Evolutionary conservation across 768 basidiomycete species (phyloP).

Genomic region (Amanita fuliginea): DNA sequence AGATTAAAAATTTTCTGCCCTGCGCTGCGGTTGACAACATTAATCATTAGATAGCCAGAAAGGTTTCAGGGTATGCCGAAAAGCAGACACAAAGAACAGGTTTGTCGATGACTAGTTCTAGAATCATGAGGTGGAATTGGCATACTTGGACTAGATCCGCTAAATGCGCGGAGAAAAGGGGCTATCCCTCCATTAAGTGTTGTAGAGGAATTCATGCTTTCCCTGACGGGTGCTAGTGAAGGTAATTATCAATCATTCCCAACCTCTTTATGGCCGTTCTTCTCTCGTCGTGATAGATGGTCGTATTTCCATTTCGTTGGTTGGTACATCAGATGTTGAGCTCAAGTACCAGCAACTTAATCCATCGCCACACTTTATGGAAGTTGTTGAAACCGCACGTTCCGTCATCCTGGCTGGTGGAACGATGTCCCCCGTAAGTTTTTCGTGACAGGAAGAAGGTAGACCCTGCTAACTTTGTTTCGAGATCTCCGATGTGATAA

Average conservation of each 20-base stretch:
- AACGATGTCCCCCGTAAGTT: constrained; percentile 91
- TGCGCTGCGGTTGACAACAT: background rate
- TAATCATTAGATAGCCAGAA: constrained; percentile 45
- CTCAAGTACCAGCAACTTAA: constrained; percentile 91
- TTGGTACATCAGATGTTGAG: constrained; percentile 35
- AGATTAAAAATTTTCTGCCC: background rate
- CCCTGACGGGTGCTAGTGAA: constrained; percentile 69
- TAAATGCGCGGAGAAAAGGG: constrained; percentile 18
- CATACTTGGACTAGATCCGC: background rate
- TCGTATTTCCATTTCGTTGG: constrained; percentile 51
- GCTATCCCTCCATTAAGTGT: constrained; percentile 67
- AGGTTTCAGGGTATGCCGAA: constrained; percentile 81
- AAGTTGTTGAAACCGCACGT: constrained; percentile 72
- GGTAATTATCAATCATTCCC: constrained; percentile 26
- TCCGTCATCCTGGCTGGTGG: constrained; percentile 91
- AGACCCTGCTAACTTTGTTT: background rate
- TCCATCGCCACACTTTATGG: constrained; percentile 75
- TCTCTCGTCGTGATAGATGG: constrained; percentile 44
- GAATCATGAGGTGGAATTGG: background rate
- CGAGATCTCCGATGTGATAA: constrained; percentile 79
- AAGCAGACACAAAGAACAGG: constrained; percentile 34
- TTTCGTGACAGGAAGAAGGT: background rate
- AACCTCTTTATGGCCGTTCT: background rate
- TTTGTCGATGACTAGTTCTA: constrained; percentile 16
- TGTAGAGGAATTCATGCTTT: constrained; percentile 69